Conservation (phyloP, 2,329 filamentous ascomycete species). For the Lachnellula subtilissima region DNA sequence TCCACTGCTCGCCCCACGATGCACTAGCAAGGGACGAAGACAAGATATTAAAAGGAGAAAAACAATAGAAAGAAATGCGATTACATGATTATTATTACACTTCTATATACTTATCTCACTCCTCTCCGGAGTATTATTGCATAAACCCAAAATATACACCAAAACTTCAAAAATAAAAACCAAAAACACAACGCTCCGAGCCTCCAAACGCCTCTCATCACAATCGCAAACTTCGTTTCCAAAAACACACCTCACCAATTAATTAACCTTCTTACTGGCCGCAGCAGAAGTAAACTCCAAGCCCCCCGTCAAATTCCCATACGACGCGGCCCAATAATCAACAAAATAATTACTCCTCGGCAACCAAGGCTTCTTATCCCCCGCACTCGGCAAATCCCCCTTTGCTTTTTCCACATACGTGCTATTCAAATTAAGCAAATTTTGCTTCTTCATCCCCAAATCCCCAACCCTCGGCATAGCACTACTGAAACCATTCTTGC, state of each 20-base stretch:
- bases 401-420: slow-evolving; percentile 15
- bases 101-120: too few relatives aligned
- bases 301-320: slow-evolving; percentile 24
- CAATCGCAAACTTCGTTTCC: too few relatives aligned
- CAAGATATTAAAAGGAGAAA: too few relatives aligned
- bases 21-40: too few relatives aligned
- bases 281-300: slow-evolving; percentile 17
- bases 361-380: slow-evolving; percentile 26
- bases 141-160: too few relatives aligned
- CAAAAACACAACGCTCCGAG: too few relatives aligned
- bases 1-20: too few relatives aligned
- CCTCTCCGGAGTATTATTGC: too few relatives aligned
- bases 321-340: slow-evolving; percentile 27
- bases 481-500: slow-evolving; percentile 9
- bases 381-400: slow-evolving; percentile 14
- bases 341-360: slow-evolving; percentile 27
- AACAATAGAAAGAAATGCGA: too few relatives aligned
- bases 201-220: too few relatives aligned
- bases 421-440: slow-evolving; percentile 10
- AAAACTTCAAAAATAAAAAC: too few relatives aligned
- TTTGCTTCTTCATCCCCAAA: slow-evolving; percentile 1
- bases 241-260: background rate
- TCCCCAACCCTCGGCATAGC: slow-evolving; percentile 13
- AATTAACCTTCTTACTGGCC: slow-evolving; percentile 11
- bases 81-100: too few relatives aligned